A percentile compares a stretch with the other conserved stretches of the same genome.
These are phyloP conservation scores for Fusarium chlamydosporum DNA, from an alignment of 2,329 filamentous ascomycete genomes.

Conservation along the genomic window DNA sequence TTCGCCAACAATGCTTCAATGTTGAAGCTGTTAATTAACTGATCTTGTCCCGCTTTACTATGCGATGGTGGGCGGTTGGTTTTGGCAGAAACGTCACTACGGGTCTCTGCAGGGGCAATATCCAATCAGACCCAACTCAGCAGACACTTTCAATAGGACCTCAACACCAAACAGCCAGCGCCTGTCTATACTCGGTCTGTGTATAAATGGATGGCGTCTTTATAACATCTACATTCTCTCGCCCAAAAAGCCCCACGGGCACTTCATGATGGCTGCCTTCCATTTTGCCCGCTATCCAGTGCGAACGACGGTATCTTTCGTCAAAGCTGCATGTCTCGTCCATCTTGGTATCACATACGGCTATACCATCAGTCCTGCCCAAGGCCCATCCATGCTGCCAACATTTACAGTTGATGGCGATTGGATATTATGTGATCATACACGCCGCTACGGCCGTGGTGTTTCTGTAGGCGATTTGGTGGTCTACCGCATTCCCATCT, in stretches of 20 bases:
- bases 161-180: constrained; percentile 20
- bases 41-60: constrained; percentile 19
- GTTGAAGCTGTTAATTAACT: constrained; percentile 29
- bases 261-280: constrained; percentile 44
- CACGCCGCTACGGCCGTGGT: constrained; percentile 76
- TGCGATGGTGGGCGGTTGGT: constrained; percentile 38
- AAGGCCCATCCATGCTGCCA: constrained; percentile 90
- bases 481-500: constrained; percentile 80
- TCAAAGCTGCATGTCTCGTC: constrained; percentile 59
- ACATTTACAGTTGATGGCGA: constrained; percentile 79
- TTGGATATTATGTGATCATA: constrained; percentile 76
- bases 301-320: constrained; percentile 54
- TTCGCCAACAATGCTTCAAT: constrained; percentile 30
- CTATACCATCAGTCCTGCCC: constrained; percentile 70
- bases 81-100: constrained; percentile 49
- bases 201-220: constrained; percentile 30
- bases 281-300: constrained; percentile 59
- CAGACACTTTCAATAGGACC: constrained; percentile 17
- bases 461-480: constrained; percentile 86
- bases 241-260: constrained; percentile 13
- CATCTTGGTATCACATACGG: constrained; percentile 70
- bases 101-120: constrained; percentile 12
- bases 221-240: neutral
- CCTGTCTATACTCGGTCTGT: constrained; percentile 5
- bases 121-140: constrained; percentile 37